Conservation (phyloP, 805 yeast species). For the Candida xiaguanensis region DNA sequence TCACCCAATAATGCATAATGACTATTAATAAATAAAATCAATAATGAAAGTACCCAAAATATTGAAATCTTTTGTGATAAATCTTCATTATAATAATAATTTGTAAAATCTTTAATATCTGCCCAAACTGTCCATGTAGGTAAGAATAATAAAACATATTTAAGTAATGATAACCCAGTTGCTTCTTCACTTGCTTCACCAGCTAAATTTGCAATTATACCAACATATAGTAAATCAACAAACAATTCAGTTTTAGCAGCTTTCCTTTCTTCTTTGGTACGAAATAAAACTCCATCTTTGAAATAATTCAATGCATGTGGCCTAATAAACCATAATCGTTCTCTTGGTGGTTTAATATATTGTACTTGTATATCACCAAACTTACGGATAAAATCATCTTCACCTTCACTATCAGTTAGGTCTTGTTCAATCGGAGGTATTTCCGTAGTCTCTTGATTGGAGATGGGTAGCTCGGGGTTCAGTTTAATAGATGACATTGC, state of each 20-base stretch:
- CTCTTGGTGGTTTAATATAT: slow-evolving; percentile 42
- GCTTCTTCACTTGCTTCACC: slow-evolving; percentile 49
- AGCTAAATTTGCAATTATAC: slow-evolving; percentile 58
- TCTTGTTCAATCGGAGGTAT: slow-evolving; percentile 7
- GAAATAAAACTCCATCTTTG: slow-evolving; percentile 50
- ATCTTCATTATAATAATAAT: slow-evolving; percentile 61
- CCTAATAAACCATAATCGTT: slow-evolving; percentile 38
- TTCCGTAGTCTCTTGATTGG: not conserved
- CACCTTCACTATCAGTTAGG: slow-evolving; percentile 29
- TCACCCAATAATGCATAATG: slow-evolving; percentile 36
- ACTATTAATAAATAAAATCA: slow-evolving; percentile 51
- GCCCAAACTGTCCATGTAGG: slow-evolving; percentile 66
- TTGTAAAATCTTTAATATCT: slow-evolving; percentile 61
- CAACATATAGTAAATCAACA: slow-evolving; percentile 61
- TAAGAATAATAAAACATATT: slow-evolving; percentile 47
- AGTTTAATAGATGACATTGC: not conserved
- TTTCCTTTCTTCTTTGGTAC: slow-evolving; percentile 54
- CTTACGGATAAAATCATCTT: slow-evolving; percentile 42
- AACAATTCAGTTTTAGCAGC: slow-evolving; percentile 55
- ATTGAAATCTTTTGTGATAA: slow-evolving; percentile 50
- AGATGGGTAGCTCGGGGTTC: not conserved
- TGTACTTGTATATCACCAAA: slow-evolving; percentile 48
- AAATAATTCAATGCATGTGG: slow-evolving; percentile 64
- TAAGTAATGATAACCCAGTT: slow-evolving; percentile 42
- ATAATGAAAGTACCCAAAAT: slow-evolving; percentile 48